Evolutionary conservation across 1,284 basidiomycete genomes (phyloP).

Genomic region (Cutaneotrichosporon sp.): DNA sequence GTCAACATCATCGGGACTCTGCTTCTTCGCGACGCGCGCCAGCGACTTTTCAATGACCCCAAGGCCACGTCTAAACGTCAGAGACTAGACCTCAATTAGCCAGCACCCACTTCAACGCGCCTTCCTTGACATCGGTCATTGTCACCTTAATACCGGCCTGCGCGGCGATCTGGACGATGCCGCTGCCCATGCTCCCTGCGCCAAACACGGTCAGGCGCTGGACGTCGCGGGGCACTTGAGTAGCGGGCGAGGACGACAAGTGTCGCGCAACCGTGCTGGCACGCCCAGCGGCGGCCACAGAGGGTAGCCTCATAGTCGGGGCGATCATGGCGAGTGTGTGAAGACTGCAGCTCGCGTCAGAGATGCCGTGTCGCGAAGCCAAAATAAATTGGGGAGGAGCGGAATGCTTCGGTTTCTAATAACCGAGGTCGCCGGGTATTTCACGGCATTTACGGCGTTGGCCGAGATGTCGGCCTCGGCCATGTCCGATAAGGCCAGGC

Average conservation of each 20-base stretch:
- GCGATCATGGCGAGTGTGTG: background rate
- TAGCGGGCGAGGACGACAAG: constrained; percentile 1
- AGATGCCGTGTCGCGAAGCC: too few species aligned
- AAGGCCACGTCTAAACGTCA: constrained; percentile 37
- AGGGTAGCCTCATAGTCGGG: background rate
- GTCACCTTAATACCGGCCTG: constrained; percentile 50
- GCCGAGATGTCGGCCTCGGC: too few species aligned
- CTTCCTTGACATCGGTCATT: constrained; percentile 48
- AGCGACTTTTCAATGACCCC: constrained; percentile 55
- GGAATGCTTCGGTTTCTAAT: too few species aligned
- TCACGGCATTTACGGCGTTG: too few species aligned
- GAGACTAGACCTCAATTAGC: background rate
- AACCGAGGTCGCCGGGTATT: too few species aligned
- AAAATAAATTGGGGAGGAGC: too few species aligned
- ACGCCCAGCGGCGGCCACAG: constrained; percentile 5
- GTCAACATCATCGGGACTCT: constrained; percentile 48
- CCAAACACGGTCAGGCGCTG: constrained; percentile 49
- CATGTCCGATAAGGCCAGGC: too few species aligned
- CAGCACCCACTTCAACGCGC: constrained; percentile 34
- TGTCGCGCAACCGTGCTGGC: constrained; percentile 11
- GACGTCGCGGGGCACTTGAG: constrained; percentile 19
- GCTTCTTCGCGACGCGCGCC: constrained; percentile 52
- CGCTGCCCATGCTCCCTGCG: constrained; percentile 53
- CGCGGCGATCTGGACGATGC: constrained; percentile 53
- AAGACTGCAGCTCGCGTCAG: too few species aligned